Evolutionary conservation across 192 early-diverging fungal species (phyloP), one percentile per base, ranked within the genome.

Genomic region (Helicostylum pulchrum): DNA sequence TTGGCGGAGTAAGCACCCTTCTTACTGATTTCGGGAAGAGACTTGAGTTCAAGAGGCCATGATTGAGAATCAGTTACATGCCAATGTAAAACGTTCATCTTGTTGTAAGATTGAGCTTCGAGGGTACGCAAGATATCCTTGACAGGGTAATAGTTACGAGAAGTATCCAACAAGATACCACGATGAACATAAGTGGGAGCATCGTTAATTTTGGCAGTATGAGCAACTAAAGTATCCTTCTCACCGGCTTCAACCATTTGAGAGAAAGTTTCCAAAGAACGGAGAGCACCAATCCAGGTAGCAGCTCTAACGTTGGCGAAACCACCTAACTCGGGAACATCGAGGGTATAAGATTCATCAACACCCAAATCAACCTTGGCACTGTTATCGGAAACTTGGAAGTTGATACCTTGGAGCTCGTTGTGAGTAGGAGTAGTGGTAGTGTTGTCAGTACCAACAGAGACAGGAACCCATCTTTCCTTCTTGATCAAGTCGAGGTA

Each of bases 31-130:
- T 82, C 80, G 6, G 89, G 89, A 67, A 82, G 68, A 8, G 73
- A 77, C 62, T 80, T 78, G 55, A 84, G 80, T 70, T 85, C 74
- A 11, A 92, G 49, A 12, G 90, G 90, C 87, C 87, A 92, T 6
- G 86, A 85, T 54, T 87, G 85, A 31, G 84, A 64, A 48, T 90
- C 90, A 0, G 82, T 80, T 6, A 85, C 76, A 65, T 91, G 89
- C 87, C 87, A 91, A 69, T 91, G 89, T 66, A 91, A 75, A 11
- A 89, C 85, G 43, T 92, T 92, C 62, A 90, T 66, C 81, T 92
- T 90, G 74, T 82, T 85, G 67, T 80, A 87, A 53, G 87, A 72
- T 76, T 89, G 81, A 46, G 84, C 88, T 58, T 89, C 87, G 15
- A 89, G 78, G 9, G 85, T 86, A 39, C 82, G 77, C 72, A 78